A percentile compares a stretch with the other conserved stretches of the same genome.
These are phyloP conservation scores for Hypericum perforatum DNA, from an alignment of 345 rosid genomes.

Conservation along the genomic window DNA sequence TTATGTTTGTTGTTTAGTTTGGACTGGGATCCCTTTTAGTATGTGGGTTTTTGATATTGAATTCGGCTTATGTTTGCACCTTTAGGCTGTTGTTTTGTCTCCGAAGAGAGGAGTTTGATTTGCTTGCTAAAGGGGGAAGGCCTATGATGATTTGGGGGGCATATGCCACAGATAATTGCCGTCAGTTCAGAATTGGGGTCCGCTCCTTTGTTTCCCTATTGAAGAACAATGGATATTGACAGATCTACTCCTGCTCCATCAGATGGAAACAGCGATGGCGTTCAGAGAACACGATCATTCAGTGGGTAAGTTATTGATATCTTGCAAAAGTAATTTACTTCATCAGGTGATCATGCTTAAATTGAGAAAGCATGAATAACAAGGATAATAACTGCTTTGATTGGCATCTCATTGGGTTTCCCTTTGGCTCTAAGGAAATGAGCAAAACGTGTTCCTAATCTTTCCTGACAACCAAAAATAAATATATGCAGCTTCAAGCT, in stretches of 20 bases:
- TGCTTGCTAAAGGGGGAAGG: constrained; percentile 14
- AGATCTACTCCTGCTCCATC: constrained; percentile 40
- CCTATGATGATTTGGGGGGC: constrained; percentile 46
- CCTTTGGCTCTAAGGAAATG: too few species aligned
- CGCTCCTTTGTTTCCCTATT: constrained; percentile 29
- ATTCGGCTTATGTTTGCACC: background rate
- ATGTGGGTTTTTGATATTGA: background rate
- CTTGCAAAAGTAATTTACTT: background rate
- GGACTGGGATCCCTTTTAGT: too few species aligned
- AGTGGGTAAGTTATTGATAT: constrained; percentile 55
- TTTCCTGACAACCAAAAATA: too few species aligned
- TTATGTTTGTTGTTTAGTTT: too few species aligned
- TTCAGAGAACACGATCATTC: constrained; percentile 39
- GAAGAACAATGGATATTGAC: constrained; percentile 70
- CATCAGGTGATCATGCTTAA: too few species aligned
- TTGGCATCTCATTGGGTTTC: too few species aligned
- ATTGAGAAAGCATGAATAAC: background rate
- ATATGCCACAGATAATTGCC: constrained; percentile 31
- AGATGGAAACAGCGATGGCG: constrained; percentile 41
- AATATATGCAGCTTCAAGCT: too few species aligned
- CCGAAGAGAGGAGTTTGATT: constrained; percentile 14
- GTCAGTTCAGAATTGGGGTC: constrained; percentile 45
- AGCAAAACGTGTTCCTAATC: too few species aligned
- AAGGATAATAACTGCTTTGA: background rate
- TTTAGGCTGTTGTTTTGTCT: constrained; percentile 21